phyloP scores from a whole-genome alignment of 192 early-diverging fungal species.

The Powellomyces hirtus region DNA sequence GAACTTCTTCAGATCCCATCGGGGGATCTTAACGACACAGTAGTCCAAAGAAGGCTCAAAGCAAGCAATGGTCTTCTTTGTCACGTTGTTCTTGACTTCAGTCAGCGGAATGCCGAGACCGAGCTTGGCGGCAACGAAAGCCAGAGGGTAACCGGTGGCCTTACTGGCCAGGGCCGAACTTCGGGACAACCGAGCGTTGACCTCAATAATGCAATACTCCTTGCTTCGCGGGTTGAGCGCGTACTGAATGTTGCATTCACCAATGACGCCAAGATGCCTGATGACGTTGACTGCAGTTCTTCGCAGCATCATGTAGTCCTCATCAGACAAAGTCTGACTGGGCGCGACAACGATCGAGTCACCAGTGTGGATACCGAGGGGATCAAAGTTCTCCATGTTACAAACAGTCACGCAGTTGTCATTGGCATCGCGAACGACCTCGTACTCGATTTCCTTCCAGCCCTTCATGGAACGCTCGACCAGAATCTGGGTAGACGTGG shows the following conservation, averaged over 20 bases:
- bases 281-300: slow-evolving; percentile 94
- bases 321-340: slow-evolving; percentile 92
- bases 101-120: slow-evolving; percentile 85
- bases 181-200: slow-evolving; percentile 94
- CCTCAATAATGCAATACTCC: slow-evolving; percentile 95
- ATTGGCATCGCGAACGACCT: slow-evolving; percentile 93
- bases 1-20: slow-evolving; percentile 97
- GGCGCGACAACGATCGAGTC: slow-evolving; percentile 99
- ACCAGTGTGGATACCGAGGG: slow-evolving; percentile 95
- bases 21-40: slow-evolving; percentile 93
- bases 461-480: slow-evolving; percentile 97
- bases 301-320: slow-evolving; percentile 95
- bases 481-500: slow-evolving; percentile 89
- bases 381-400: slow-evolving; percentile 99
- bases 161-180: slow-evolving; percentile 86
- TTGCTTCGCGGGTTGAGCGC: slow-evolving; percentile 83
- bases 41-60: slow-evolving; percentile 98
- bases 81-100: slow-evolving; percentile 86
- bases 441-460: slow-evolving; percentile 99
- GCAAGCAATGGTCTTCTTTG: slow-evolving; percentile 90
- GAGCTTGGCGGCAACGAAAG: slow-evolving; percentile 97
- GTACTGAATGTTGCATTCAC: slow-evolving; percentile 98
- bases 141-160: slow-evolving; percentile 96
- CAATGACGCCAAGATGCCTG: slow-evolving; percentile 93
- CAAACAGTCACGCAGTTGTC: slow-evolving; percentile 99